These are phyloP conservation scores for Crucibulum cyathiforme DNA, from an alignment of 1,284 basidiomycete species.

Conservation along the genomic window DNA sequence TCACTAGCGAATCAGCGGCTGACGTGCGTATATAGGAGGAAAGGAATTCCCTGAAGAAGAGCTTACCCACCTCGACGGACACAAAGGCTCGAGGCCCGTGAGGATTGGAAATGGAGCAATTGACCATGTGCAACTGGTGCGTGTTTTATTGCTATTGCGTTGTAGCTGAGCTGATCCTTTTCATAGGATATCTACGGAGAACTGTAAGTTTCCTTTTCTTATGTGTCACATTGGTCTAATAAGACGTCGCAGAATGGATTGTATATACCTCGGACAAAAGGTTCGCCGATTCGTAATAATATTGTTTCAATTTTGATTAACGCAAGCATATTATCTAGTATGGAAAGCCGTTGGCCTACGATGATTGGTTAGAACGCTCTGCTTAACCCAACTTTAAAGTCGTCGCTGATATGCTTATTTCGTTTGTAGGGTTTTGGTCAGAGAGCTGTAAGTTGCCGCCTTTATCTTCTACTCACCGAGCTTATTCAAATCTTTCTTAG, in stretches of 20 bases:
- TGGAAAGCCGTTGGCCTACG: conserved; percentile 51
- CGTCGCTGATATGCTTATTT: conserved; percentile 1
- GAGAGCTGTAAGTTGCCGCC: conserved; percentile 69
- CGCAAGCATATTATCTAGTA: conserved; percentile 33
- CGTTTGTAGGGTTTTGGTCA: conserved; percentile 68
- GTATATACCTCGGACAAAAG: conserved; percentile 94
- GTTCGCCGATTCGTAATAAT: conserved; percentile 35
- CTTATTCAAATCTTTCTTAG: conserved; percentile 37
- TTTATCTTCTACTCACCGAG: conserved; percentile 1
- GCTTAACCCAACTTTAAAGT: neutral
- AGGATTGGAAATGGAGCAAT: conserved; percentile 91
- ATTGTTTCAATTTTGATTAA: neutral
- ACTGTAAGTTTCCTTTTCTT: conserved; percentile 52
- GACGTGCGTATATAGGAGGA: conserved; percentile 50
- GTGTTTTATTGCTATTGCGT: neutral
- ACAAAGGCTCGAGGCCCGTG: conserved; percentile 83
- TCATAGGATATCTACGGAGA: conserved; percentile 90
- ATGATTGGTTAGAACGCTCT: conserved; percentile 40
- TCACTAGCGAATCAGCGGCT: neutral
- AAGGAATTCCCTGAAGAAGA: conserved; percentile 88
- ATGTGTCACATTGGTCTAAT: neutral
- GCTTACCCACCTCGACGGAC: conserved; percentile 82
- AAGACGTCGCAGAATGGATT: conserved; percentile 78
- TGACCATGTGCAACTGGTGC: conserved; percentile 85
- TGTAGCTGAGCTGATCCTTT: neutral